Conservation (phyloP, 2,329 filamentous ascomycete genomes). For the Pseudogymnoascus sp. region DNA sequence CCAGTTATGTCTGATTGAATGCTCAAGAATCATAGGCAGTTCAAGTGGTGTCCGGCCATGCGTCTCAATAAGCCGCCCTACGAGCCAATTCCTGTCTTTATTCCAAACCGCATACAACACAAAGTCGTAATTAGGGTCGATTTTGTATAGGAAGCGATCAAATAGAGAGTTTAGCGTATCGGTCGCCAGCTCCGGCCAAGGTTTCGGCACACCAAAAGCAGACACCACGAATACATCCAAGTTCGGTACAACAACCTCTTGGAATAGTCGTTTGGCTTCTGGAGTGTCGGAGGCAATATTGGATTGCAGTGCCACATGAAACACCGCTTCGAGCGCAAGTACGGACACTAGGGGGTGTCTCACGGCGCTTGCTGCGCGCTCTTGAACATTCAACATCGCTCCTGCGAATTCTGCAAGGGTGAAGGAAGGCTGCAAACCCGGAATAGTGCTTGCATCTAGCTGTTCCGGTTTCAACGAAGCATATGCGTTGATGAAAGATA, state of each 20-base stretch:
- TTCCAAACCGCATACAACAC: slow-evolving; percentile 88
- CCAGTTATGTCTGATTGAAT: slow-evolving; percentile 76
- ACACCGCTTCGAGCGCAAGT: slow-evolving; percentile 65
- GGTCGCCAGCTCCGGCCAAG: slow-evolving; percentile 65
- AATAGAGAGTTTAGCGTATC: slow-evolving; percentile 72
- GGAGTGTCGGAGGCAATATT: slow-evolving; percentile 51
- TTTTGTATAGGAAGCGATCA: slow-evolving; percentile 72
- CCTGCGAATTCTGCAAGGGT: slow-evolving; percentile 53
- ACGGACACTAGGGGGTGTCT: slow-evolving; percentile 84
- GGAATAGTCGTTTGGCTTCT: slow-evolving; percentile 57
- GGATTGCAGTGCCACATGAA: slow-evolving; percentile 54
- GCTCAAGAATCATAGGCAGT: slow-evolving; percentile 63
- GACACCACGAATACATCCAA: slow-evolving; percentile 72
- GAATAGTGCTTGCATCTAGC: slow-evolving; percentile 77
- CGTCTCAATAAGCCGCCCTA: slow-evolving; percentile 65
- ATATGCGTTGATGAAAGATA: slow-evolving; percentile 90
- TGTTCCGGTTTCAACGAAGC: slow-evolving; percentile 65
- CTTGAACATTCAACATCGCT: slow-evolving; percentile 49
- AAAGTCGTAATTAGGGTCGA: slow-evolving; percentile 70
- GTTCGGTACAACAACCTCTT: slow-evolving; percentile 61
- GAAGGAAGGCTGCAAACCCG: slow-evolving; percentile 70
- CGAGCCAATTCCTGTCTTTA: slow-evolving; percentile 81
- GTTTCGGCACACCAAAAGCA: slow-evolving; percentile 66
- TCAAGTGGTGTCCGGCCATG: slow-evolving; percentile 63
- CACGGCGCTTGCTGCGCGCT: slow-evolving; percentile 56